Conservation (phyloP, 2,329 filamentous ascomycete genomes). For the Paecilomyces niveus region DNA sequence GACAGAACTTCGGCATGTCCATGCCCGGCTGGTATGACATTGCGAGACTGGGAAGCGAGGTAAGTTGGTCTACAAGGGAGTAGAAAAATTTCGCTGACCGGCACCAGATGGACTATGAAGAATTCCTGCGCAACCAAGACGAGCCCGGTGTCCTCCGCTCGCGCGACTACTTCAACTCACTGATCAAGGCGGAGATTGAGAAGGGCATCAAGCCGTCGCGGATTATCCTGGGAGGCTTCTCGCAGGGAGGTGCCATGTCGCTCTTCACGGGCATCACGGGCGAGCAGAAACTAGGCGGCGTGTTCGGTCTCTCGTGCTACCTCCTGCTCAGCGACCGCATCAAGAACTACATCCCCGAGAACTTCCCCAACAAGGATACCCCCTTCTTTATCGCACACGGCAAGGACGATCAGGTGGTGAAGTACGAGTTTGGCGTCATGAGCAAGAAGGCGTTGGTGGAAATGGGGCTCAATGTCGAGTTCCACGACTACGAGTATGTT, state of each 20-base stretch:
- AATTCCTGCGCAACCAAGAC: slow-evolving; percentile 36
- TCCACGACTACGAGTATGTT: slow-evolving; percentile 67
- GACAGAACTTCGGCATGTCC: slow-evolving; percentile 62
- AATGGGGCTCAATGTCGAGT: slow-evolving; percentile 64
- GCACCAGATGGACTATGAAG: slow-evolving; percentile 34
- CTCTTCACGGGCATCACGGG: slow-evolving; percentile 72
- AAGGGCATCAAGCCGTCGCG: slow-evolving; percentile 73
- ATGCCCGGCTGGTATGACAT: slow-evolving; percentile 66
- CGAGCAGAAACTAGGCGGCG: slow-evolving; percentile 70
- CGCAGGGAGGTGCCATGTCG: slow-evolving; percentile 79
- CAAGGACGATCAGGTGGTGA: slow-evolving; percentile 66
- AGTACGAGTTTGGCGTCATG: slow-evolving; percentile 58
- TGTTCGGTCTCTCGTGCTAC: slow-evolving; percentile 80
- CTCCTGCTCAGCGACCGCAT: slow-evolving; percentile 63
- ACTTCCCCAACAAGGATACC: slow-evolving; percentile 62
- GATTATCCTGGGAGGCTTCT: slow-evolving; percentile 65
- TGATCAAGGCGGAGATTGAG: slow-evolving; percentile 75
- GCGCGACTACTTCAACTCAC: slow-evolving; percentile 65
- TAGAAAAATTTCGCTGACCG: neutral
- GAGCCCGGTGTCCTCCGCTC: slow-evolving; percentile 67
- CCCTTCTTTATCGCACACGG: slow-evolving; percentile 88
- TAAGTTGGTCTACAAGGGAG: slow-evolving; percentile 12
- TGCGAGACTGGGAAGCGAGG: slow-evolving; percentile 36
- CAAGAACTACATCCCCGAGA: slow-evolving; percentile 48
- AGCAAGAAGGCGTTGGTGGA: slow-evolving; percentile 62